A percentile compares a stretch with the other conserved stretches of the same genome.
These are phyloP conservation scores for Xylariaceae sp. DNA, from an alignment of 2,329 filamentous ascomycete genomes.

Conservation along the genomic window DNA sequence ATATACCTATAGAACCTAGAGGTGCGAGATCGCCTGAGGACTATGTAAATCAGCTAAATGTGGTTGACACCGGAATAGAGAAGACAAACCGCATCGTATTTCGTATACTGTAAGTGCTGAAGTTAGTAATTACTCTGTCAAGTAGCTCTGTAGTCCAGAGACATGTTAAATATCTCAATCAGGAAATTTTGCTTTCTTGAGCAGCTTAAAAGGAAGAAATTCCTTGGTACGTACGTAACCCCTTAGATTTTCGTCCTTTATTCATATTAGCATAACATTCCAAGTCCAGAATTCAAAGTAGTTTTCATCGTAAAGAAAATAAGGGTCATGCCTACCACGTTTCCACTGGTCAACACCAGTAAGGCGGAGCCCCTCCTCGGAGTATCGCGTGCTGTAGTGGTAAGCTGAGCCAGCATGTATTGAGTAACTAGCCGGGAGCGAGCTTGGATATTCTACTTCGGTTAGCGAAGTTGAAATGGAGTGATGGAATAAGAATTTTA, in stretches of 20 bases:
- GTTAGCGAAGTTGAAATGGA: slow-evolving; percentile 2
- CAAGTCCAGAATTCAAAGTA: background rate
- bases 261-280: background rate
- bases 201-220: background rate
- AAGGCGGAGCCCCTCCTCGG: slow-evolving; percentile 14
- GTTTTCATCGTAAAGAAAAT: background rate
- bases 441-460: slow-evolving; percentile 24
- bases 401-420: slow-evolving; percentile 25
- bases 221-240: too few species aligned
- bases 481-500: too few species aligned
- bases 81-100: slow-evolving; percentile 17
- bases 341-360: slow-evolving; percentile 19
- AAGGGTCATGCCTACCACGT: slow-evolving; percentile 8
- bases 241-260: slow-evolving; percentile 8
- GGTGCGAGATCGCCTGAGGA: slow-evolving; percentile 18
- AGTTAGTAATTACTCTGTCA: background rate
- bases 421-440: slow-evolving; percentile 14
- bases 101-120: background rate
- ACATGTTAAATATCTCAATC: background rate
- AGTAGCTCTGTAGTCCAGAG: background rate
- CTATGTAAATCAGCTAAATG: too few species aligned
- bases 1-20: slow-evolving; percentile 15
- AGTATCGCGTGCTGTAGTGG: slow-evolving; percentile 15
- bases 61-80: too few species aligned
- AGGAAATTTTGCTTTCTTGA: background rate